phyloP scores from a whole-genome alignment of 2,329 filamentous ascomycete genomes.

The Alternaria brassicicola region DNA sequence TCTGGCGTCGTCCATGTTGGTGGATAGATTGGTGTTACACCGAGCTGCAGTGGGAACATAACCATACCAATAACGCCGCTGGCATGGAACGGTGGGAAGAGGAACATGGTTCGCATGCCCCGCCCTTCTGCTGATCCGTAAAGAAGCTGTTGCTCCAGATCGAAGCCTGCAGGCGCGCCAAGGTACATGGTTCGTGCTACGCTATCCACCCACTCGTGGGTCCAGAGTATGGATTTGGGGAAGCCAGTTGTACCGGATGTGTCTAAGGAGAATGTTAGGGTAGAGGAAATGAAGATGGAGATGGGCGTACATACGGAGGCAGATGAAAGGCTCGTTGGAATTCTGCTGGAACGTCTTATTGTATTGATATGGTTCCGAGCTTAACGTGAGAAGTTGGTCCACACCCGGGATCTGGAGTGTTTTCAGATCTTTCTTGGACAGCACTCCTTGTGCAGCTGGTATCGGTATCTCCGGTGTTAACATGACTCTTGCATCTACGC shows the following conservation, averaged over 20 bases:
- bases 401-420: constrained; percentile 22
- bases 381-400: constrained; percentile 17
- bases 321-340: constrained; percentile 30
- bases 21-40: constrained; percentile 8
- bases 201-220: constrained; percentile 20
- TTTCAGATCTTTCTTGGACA: constrained; percentile 21
- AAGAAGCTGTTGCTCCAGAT: background rate
- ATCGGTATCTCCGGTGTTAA: constrained; percentile 18
- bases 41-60: constrained; percentile 6
- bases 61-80: constrained; percentile 11
- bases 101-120: background rate
- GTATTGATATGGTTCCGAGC: constrained; percentile 23
- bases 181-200: constrained; percentile 5
- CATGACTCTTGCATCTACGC: constrained; percentile 25
- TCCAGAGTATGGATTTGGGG: constrained; percentile 46
- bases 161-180: constrained; percentile 1
- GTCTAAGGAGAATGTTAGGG: constrained; percentile 14
- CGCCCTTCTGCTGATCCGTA: background rate
- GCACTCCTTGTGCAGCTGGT: constrained; percentile 16
- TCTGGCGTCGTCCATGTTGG: constrained; percentile 1
- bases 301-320: constrained; percentile 24
- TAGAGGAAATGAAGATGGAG: background rate
- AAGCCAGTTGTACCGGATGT: constrained; percentile 49
- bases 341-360: constrained; percentile 30
- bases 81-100: constrained; percentile 16